A percentile compares a stretch with the other conserved stretches of the same genome.
Evolutionary conservation across 2,329 filamentous ascomycete species (phyloP).

Genomic region (Sclerotinia borealis): DNA sequence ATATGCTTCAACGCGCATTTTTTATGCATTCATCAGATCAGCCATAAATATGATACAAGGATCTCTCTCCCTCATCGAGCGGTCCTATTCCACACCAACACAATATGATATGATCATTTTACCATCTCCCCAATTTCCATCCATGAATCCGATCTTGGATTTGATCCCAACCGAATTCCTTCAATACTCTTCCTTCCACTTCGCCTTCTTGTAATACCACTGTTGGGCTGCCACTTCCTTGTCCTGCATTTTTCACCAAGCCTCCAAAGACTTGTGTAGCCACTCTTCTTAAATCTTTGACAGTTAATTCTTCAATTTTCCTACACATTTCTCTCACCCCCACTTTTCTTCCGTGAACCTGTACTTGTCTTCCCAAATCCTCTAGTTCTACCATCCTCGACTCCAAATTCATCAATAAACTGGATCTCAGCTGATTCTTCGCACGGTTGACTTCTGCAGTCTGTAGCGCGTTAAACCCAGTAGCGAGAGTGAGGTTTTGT

Average conservation of each 20-base stretch:
- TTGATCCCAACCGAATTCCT: slow-evolving; percentile 74
- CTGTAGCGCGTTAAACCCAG: slow-evolving; percentile 66
- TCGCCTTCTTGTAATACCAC: slow-evolving; percentile 92
- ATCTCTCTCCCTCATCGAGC: neutral
- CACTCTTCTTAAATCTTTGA: slow-evolving; percentile 75
- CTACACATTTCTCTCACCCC: slow-evolving; percentile 89
- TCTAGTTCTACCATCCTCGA: slow-evolving; percentile 96
- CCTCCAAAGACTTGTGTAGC: slow-evolving; percentile 75
- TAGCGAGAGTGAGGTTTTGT: slow-evolving; percentile 67
- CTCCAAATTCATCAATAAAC: slow-evolving; percentile 94
- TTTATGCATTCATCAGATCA: neutral
- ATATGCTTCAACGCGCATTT: neutral
- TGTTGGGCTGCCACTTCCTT: slow-evolving; percentile 81
- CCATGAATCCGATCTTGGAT: slow-evolving; percentile 79
- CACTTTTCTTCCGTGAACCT: slow-evolving; percentile 91
- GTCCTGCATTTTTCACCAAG: slow-evolving; percentile 64
- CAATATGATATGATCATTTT: slow-evolving; percentile 10
- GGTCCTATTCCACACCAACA: neutral
- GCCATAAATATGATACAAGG: neutral
- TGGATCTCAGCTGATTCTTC: slow-evolving; percentile 92
- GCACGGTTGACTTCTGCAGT: slow-evolving; percentile 78
- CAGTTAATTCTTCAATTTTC: slow-evolving; percentile 75
- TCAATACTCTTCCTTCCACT: slow-evolving; percentile 54
- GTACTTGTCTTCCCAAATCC: slow-evolving; percentile 88
- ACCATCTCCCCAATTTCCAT: slow-evolving; percentile 72